Base-by-base conservation (phyloP, 2,329 filamentous ascomycete species). In the Diaporthe velutina region DNA sequence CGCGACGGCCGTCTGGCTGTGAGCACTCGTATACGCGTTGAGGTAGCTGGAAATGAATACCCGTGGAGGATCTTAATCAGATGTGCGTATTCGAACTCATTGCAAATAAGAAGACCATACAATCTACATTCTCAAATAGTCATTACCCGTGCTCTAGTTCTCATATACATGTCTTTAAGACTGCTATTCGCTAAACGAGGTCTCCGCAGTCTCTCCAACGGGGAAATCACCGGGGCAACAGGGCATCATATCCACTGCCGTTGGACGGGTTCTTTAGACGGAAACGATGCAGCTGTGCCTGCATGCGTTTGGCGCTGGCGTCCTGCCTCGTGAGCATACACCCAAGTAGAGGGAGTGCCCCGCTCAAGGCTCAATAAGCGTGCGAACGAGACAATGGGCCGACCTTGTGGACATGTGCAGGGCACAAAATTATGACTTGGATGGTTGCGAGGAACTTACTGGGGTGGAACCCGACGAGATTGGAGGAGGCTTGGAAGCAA, bases 21-120 rank as follows among this genome's bases (percentile, higher is more conserved):
- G 87, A 88, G 22, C 83, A 84, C 9, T 48, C 42, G 22, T 48
- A 25, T 13, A 9, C 35, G 33, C 22, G 40, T 76, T 78, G 78
- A 75, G 78, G 77, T 66, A 75, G 75, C 30, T 61, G 22, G 73
- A 60, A 40, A 35, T 25, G 38, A n/a, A 45, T 64, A 64, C 60
- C 60, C 22, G 40, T 35, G 28, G 28, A 28, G 40, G 60, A 22
- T 2, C 5, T 30, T 64, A 28, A 33, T 64, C 28, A 30, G 38
- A 15, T 30, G 38, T 42, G 40, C 25, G 4, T 33, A 7, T 25
- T 22, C 42, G 9, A 45, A 19, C 60, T 19, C 42, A 48, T 30
- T 17, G 40, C 38, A 22, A 48, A 28, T 42, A 25, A 64, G 6
- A 15, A 48, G 4, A 48, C 48, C 17, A 48, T 48, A 48, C 17